Evolutionary conservation across 2,329 filamentous ascomycete genomes (phyloP).

Genomic region (Colletotrichum simmondsii): DNA sequence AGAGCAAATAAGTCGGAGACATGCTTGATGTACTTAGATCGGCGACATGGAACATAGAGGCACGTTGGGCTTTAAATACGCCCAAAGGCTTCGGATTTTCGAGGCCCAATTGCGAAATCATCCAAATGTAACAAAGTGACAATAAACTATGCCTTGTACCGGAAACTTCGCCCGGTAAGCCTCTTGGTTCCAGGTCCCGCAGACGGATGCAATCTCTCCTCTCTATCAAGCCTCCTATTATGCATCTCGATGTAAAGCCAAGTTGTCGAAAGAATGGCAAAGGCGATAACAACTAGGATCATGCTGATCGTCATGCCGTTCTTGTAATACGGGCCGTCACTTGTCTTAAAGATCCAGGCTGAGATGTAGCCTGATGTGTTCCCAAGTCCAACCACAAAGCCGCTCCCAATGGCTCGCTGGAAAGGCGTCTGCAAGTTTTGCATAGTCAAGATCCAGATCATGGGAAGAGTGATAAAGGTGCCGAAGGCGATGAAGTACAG

Average conservation of each 20-base stretch:
- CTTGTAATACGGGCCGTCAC: conserved; percentile 32
- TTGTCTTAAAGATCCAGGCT: conserved; percentile 37
- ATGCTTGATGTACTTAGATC: too few relatives aligned
- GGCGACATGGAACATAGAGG: too few relatives aligned
- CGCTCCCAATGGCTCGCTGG: conserved; percentile 38
- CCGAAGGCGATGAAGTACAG: conserved; percentile 35
- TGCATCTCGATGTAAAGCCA: conserved; percentile 27
- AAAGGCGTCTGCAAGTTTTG: conserved; percentile 35
- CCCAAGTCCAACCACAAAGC: conserved; percentile 53
- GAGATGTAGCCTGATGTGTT: conserved; percentile 41
- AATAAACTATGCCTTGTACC: neutral
- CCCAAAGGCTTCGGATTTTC: neutral
- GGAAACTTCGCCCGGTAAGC: neutral
- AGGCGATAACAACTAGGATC: conserved; percentile 23
- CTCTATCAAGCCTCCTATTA: conserved; percentile 20
- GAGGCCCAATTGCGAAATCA: neutral
- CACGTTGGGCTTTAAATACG: neutral
- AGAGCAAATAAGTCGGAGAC: too few relatives aligned
- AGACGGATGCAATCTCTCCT: neutral
- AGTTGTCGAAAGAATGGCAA: conserved; percentile 1
- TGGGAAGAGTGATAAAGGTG: conserved; percentile 33
- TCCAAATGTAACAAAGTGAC: neutral
- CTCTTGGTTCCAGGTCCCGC: neutral
- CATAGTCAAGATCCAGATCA: conserved; percentile 35
- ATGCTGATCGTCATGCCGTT: conserved; percentile 33